A percentile compares a stretch with the other conserved stretches of the same genome.
These are phyloP conservation scores for Epichloe hybrida DNA, from an alignment of 2,329 filamentous ascomycete species.

Conservation along the genomic window DNA sequence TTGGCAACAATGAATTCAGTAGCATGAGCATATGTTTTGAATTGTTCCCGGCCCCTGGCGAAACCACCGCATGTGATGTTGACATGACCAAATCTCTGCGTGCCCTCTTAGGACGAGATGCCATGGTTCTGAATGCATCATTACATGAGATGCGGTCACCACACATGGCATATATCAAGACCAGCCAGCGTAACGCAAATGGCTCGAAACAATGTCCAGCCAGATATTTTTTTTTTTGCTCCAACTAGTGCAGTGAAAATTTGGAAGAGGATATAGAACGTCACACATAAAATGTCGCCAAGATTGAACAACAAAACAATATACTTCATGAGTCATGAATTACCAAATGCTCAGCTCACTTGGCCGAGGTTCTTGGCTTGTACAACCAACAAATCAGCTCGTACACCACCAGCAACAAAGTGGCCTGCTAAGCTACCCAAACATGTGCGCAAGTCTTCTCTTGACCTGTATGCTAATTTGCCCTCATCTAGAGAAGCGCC, in stretches of 20 bases:
- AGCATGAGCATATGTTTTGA: background rate
- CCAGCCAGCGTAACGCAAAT: too few species aligned
- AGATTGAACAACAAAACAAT: background rate
- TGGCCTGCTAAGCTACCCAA: slow-evolving; percentile 12
- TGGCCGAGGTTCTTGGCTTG: slow-evolving; percentile 15
- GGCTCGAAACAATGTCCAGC: too few species aligned
- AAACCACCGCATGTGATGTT: too few species aligned
- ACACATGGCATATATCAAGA: too few species aligned
- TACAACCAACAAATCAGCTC: slow-evolving; percentile 15
- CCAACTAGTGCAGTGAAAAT: too few species aligned
- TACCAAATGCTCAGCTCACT: background rate
- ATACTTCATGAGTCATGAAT: background rate
- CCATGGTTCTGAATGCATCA: too few species aligned
- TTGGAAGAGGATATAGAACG: too few species aligned
- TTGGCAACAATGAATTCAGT: background rate
- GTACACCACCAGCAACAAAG: slow-evolving; percentile 11
- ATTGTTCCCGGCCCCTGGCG: too few species aligned
- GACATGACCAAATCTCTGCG: too few species aligned
- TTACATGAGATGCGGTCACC: too few species aligned
- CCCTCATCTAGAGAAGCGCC: slow-evolving; percentile 10
- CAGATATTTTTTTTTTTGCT: too few species aligned
- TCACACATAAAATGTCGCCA: background rate
- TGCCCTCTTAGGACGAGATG: too few species aligned
- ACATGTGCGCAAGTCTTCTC: slow-evolving; percentile 11
- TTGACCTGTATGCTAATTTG: slow-evolving; percentile 8